Evolutionary conservation across 768 basidiomycete species (phyloP), one percentile per base, ranked within the genome.

Genomic region (Clavaria fumosa): DNA sequence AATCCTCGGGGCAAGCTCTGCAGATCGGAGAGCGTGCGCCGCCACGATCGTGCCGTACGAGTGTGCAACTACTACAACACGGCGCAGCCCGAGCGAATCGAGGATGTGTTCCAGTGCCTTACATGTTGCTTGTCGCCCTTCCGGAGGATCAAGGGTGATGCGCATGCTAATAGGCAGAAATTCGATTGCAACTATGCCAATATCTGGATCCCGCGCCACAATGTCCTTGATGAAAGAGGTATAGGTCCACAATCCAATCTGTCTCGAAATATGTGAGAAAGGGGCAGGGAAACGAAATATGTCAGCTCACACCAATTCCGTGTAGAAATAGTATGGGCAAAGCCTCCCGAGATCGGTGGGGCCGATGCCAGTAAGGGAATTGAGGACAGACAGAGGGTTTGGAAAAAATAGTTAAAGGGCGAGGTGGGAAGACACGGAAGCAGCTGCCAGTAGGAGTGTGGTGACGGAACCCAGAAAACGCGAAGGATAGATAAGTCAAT

Each of bases 241-340:
- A 41, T 80, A 79, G 0, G 75, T 68, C 48, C 60, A 67, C 28
- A 78, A 53, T 22, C 78, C 78, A 38, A 80, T 74, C 75, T 77
- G 43, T 17, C 14, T 28, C 14, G 26, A 3, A 4, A 14, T 35
- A 34, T 17, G 15, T 22, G 3, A 35, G 5, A 42, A 31, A 15
- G 20, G 19, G 17, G 15, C 24, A 7, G 12, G 26, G 2, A 28
- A 30, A 23, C 10, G 23, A 39, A 27, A 23, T 22, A 18, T 10
- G 41, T 27, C 26, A 11, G 55, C 65, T 2, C 53, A 76, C 72
- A 7, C 77, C 78, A n/a, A 78, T 69, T 7, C 77, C 78, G 38
- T 80, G 77, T 1, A 80, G 45, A 47, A 79, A 76, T n/a, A 78
- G 50, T 7, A 80, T 53, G 0, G 76, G 73, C 6, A 57, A 53